Percentiles rank a stretch among this genome's conserved stretches.
Conservation (phyloP, 495 filamentous ascomycete genomes). For the Penicillium silybi region DNA sequence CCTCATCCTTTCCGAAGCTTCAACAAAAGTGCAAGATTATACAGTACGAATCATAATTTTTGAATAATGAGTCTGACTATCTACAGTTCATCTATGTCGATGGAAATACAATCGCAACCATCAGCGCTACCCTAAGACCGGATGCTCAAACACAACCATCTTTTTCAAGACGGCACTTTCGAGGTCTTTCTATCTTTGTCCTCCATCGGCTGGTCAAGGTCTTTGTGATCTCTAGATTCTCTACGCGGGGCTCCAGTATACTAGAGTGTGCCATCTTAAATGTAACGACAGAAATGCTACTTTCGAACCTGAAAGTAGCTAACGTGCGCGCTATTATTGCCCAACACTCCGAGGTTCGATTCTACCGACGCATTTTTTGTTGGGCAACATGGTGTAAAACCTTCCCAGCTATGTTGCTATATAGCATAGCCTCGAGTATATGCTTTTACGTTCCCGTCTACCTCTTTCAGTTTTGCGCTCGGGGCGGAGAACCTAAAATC, state of each 20-base stretch:
- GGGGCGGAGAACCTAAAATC: background rate
- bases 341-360: background rate
- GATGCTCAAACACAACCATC: background rate
- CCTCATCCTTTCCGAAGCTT: too few relatives aligned
- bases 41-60: background rate
- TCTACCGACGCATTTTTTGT: background rate
- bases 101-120: background rate
- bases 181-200: slow-evolving; percentile 5
- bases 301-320: slow-evolving; percentile 6
- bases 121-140: background rate
- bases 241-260: background rate
- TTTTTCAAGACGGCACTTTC: background rate
- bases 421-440: background rate
- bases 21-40: background rate
- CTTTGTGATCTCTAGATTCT: background rate
- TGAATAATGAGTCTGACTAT: background rate
- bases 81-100: background rate
- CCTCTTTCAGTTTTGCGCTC: background rate
- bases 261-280: background rate
- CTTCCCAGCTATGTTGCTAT: slow-evolving; percentile 4
- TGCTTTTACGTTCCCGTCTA: slow-evolving; percentile 4
- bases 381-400: slow-evolving; percentile 1
- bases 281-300: background rate
- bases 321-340: slow-evolving; percentile 5
- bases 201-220: slow-evolving; percentile 5